These are phyloP conservation scores for Aspergillus puulaauensis DNA, from an alignment of 2,329 filamentous ascomycete species.

Conservation along the genomic window DNA sequence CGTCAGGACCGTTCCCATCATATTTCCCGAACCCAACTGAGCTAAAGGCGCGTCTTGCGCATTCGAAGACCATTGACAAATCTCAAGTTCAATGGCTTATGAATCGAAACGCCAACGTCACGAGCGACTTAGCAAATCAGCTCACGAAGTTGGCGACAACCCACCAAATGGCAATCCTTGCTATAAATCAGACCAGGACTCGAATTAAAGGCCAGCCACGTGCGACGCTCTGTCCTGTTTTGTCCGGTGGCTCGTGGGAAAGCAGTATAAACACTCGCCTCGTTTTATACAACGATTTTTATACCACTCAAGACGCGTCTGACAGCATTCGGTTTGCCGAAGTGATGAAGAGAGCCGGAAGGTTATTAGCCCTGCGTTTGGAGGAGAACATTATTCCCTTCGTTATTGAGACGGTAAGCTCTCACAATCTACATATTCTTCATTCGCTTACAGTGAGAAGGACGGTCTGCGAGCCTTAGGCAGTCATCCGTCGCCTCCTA, in stretches of 20 bases:
- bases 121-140: constrained; percentile 61
- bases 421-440: background rate
- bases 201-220: constrained; percentile 66
- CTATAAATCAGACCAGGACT: constrained; percentile 80
- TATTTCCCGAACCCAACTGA: constrained; percentile 66
- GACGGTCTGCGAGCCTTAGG: constrained; percentile 16
- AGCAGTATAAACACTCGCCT: constrained; percentile 70
- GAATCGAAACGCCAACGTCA: constrained; percentile 56
- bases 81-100: constrained; percentile 41
- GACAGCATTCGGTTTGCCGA: constrained; percentile 60
- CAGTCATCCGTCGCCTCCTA: background rate
- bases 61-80: constrained; percentile 36
- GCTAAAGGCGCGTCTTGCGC: constrained; percentile 27
- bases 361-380: constrained; percentile 29
- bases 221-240: constrained; percentile 70
- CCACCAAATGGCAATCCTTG: constrained; percentile 69
- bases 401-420: constrained; percentile 37
- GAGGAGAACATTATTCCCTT: constrained; percentile 40
- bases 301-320: constrained; percentile 36
- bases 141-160: constrained; percentile 72
- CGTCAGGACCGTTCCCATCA: constrained; percentile 73
- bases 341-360: constrained; percentile 65
- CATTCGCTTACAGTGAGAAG: constrained; percentile 6
- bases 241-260: constrained; percentile 79
- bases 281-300: constrained; percentile 77